phyloP scores from a whole-genome alignment of 192 early-diverging fungal genomes.

The Coemansia sp. region DNA sequence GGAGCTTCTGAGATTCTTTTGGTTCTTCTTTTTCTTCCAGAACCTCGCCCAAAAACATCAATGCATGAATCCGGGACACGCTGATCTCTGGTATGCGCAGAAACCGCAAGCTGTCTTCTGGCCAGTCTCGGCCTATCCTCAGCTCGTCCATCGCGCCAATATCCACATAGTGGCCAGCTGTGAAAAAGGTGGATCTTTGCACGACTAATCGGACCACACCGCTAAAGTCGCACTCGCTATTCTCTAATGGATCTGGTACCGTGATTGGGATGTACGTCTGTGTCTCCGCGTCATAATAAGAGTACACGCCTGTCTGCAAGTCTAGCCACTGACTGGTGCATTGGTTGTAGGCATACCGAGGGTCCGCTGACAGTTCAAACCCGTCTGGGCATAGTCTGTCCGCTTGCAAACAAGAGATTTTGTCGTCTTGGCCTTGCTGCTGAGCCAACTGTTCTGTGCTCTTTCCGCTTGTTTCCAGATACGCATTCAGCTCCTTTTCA shows the following conservation, averaged over 20 bases:
- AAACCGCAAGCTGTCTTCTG: conserved; percentile 38
- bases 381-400: conserved; percentile 12
- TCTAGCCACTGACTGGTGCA: conserved; percentile 59
- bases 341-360: conserved; percentile 53
- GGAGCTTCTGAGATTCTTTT: no score
- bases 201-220: conserved; percentile 60
- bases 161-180: conserved; percentile 52
- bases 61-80: conserved; percentile 65
- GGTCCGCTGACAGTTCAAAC: conserved; percentile 41
- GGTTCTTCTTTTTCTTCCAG: background rate
- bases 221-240: conserved; percentile 2
- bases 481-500: conserved; percentile 32
- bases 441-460: background rate
- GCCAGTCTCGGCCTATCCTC: conserved; percentile 61
- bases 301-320: conserved; percentile 48
- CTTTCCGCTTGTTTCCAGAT: conserved; percentile 13
- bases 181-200: conserved; percentile 50
- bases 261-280: conserved; percentile 53
- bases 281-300: conserved; percentile 55
- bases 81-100: conserved; percentile 66
- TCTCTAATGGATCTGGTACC: background rate
- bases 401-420: background rate
- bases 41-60: conserved; percentile 39
- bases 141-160: conserved; percentile 59
- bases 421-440: background rate